Evolutionary conservation across 176 grass and related monocot species (phyloP), one percentile per base, ranked within the genome.

Genomic region (Areca catechu): DNA sequence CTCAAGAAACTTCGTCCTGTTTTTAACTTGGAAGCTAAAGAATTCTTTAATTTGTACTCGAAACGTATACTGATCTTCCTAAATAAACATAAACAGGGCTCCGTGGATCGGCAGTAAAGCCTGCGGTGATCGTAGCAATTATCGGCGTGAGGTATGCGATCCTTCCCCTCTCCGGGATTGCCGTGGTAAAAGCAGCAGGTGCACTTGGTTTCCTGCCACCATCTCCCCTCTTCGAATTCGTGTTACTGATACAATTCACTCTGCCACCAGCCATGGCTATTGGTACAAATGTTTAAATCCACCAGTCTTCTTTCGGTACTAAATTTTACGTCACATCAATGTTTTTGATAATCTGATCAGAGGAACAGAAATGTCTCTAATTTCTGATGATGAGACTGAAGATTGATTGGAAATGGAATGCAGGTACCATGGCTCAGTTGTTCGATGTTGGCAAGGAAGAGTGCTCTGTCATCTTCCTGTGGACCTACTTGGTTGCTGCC

Each of bases 351-450:
- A 71, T 19, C 27, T 1, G 24, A 59, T 7, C 6, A 24, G 12
- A 70, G 24, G 28, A 54, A 43, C 20, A 37, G 9, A 48, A 17
- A 25, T 28, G 15, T 14, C 19, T 15, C 7, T 29, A 29, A 6
- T 29, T 29, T 43, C 7, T 43, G 34, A 50, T 49, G 4, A 49
- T 49, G 19, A 18, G 3, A 34, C 9, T 43, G 14, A 29, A 12
- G 34, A 43, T 5, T 49, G 34, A 43, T 5, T 49, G 20, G 29
- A n/a, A 10, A 7, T 50, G 6, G 43, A 2, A 0, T 71, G 63
- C 69, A 95, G 78, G 89, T 7, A 85, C 75, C 15, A 82, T 82
- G 29, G 67, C 78, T 1, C 81, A 89, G 62, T 57, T 85, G 48
- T 89, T 89, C 16, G 81, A 85, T 37, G 77, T 73, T 1, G 68